Evolutionary conservation across 768 basidiomycete species (phyloP).

Genomic region (Amyloporia xantha): DNA sequence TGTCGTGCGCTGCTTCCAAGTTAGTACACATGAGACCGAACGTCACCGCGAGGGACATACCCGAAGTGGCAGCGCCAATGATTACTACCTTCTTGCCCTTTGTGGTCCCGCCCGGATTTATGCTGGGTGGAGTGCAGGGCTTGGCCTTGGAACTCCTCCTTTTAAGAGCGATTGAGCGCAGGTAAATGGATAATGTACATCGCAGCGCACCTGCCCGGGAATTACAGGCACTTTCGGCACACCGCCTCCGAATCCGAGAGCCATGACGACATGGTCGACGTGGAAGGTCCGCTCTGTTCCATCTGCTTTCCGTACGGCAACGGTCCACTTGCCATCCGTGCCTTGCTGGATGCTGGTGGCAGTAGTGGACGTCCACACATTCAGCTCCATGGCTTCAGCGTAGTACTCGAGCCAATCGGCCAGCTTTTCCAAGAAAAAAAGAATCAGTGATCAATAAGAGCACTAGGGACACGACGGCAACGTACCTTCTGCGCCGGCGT

Average conservation of each 20-base stretch:
- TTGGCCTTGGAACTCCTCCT: slow-evolving; percentile 58
- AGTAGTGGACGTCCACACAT: slow-evolving; percentile 45
- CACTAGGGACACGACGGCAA: neutral
- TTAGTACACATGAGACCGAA: neutral
- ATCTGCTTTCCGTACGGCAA: slow-evolving; percentile 29
- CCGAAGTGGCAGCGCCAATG: slow-evolving; percentile 59
- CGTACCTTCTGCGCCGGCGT: slow-evolving; percentile 46
- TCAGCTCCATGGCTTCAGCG: slow-evolving; percentile 51
- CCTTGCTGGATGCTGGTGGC: slow-evolving; percentile 22
- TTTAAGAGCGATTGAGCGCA: neutral
- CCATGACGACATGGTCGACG: slow-evolving; percentile 32
- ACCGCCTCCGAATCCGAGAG: slow-evolving; percentile 34
- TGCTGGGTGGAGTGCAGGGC: slow-evolving; percentile 55
- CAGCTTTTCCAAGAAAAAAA: slow-evolving; percentile 31
- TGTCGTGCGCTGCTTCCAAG: slow-evolving; percentile 34
- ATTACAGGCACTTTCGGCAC: slow-evolving; percentile 30
- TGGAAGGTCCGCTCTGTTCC: slow-evolving; percentile 25
- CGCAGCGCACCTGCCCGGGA: slow-evolving; percentile 20
- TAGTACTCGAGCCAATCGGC: slow-evolving; percentile 67
- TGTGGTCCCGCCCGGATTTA: slow-evolving; percentile 46
- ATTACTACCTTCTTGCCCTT: slow-evolving; percentile 69
- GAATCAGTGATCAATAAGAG: neutral
- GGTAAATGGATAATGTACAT: neutral
- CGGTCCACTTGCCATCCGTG: slow-evolving; percentile 23
- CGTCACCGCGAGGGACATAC: slow-evolving; percentile 16